Evolutionary conservation across 2,329 filamentous ascomycete species (phyloP).

Genomic region (Colletotrichum tropicicola): DNA sequence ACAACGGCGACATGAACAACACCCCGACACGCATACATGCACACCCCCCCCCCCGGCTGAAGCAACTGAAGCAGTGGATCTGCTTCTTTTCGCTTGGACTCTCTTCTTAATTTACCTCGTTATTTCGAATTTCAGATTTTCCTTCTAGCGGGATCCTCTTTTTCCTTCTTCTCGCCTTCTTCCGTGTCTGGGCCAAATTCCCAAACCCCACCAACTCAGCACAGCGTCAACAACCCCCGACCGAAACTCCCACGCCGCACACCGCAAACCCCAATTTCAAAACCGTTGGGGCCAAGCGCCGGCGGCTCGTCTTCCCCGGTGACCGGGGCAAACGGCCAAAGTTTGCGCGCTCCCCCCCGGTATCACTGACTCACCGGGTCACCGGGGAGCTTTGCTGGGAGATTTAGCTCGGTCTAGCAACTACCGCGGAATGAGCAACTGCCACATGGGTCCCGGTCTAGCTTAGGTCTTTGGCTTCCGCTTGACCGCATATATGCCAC

Average conservation of each 20-base stretch:
- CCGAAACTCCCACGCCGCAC: not conserved
- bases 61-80: constrained; percentile 10
- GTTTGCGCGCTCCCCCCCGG: not conserved
- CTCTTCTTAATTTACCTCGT: constrained; percentile 27
- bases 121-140: constrained; percentile 13
- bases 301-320: constrained; percentile 24
- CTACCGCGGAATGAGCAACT: constrained; percentile 6
- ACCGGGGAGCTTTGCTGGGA: constrained; percentile 5
- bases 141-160: constrained; percentile 27
- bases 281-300: constrained; percentile 8
- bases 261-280: constrained; percentile 9
- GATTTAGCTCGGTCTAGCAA: constrained; percentile 16
- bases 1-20: constrained; percentile 7
- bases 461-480: not conserved
- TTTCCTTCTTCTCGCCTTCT: constrained; percentile 30
- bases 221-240: not conserved
- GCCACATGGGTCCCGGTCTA: not conserved
- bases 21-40: not conserved
- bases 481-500: not conserved
- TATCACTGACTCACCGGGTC: constrained; percentile 22
- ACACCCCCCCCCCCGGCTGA: constrained; percentile 8
- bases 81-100: constrained; percentile 12
- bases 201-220: constrained; percentile 5
- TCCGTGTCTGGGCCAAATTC: constrained; percentile 13
- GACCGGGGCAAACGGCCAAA: not conserved